Evolutionary conservation across 495 filamentous ascomycete species (phyloP), one percentile per base, ranked within the genome.

Genomic region (Aspergillus incahuasiensis): DNA sequence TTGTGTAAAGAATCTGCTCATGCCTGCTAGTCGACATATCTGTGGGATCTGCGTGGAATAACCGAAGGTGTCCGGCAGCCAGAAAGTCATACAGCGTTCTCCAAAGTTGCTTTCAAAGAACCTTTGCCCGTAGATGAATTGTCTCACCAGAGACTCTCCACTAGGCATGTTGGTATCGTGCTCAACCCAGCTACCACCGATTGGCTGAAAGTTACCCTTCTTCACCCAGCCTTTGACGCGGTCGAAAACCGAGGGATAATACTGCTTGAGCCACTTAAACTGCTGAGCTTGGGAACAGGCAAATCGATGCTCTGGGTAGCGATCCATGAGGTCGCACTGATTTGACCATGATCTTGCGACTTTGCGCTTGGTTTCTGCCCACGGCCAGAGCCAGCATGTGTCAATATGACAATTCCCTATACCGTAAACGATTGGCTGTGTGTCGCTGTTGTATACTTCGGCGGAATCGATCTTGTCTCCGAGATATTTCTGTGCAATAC

Each of bases 361-460:
- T 75, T 98, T 98, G 55, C 94, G 87, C 69, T 96, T 97, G 0
- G 94, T 98, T 77, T 98, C 94, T n/a, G 90, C 94, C 80, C 88
- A 97, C 2, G 94, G 94, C 94, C 94, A 98, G 9, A 98, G 76
- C 94, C 94, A 98, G 71, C 92, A 96, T 22, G 89, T 92, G 73
- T 95, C 94, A 60, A 98, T 98, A 66, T 98, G 94, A 61, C 94
- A 98, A 72, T 98, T 87, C 3, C 94, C 94, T 55, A 96, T 92
- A 18, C 83, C 94, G 63, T 84, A 91, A 18, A 97, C 90, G 46
- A 94, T 76, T 0, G 89, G 82, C 28, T 87, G 71, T 5, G 83
- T 84, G 42, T 84, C 85, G 18, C 75, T 84, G 15, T 89, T 77
- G 62, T 98, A 98, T 39, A 98, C 92, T 55, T 91, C 82, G 12